Conservation (phyloP, 805 yeast genomes). For the Millerozyma acaciae region DNA sequence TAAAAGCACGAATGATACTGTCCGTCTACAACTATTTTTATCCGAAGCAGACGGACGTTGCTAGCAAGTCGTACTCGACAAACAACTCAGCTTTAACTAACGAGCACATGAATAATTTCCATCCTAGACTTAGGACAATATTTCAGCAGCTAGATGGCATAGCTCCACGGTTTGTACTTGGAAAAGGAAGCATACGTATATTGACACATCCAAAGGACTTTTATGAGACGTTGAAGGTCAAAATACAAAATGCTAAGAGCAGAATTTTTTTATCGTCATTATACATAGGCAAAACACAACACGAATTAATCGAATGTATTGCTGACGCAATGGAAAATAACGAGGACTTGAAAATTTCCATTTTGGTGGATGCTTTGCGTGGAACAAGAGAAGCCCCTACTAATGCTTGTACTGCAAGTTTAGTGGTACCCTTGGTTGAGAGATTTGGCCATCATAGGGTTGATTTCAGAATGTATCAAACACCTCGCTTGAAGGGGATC, state of each 20-base stretch:
- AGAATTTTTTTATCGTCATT: slow-evolving; percentile 80
- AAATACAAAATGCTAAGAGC: slow-evolving; percentile 57
- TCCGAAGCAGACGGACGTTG: slow-evolving; percentile 6
- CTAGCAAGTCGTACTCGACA: slow-evolving; percentile 20
- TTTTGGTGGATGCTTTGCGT: slow-evolving; percentile 81
- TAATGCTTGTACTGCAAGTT: slow-evolving; percentile 63
- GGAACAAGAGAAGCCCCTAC: slow-evolving; percentile 92
- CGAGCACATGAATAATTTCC: slow-evolving; percentile 25
- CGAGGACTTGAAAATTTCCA: slow-evolving; percentile 60
- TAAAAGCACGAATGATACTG: slow-evolving; percentile 18
- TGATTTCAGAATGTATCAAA: slow-evolving; percentile 79
- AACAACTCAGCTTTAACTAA: slow-evolving; percentile 21
- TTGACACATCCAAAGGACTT: slow-evolving; percentile 68
- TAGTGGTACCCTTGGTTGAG: slow-evolving; percentile 62
- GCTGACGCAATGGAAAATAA: slow-evolving; percentile 56
- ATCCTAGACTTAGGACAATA: slow-evolving; percentile 42
- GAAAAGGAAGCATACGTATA: slow-evolving; percentile 55
- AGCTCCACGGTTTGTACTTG: slow-evolving; percentile 65
- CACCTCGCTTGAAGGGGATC: slow-evolving; percentile 77
- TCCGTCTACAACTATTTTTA: slow-evolving; percentile 24
- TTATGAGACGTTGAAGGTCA: slow-evolving; percentile 57
- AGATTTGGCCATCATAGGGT: slow-evolving; percentile 65
- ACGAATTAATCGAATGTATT: slow-evolving; percentile 66
- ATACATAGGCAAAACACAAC: slow-evolving; percentile 80
- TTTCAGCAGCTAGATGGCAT: slow-evolving; percentile 55